These are phyloP conservation scores for Euphorbia tirucalli DNA, from an alignment of 345 rosid genomes.

Conservation along the genomic window DNA sequence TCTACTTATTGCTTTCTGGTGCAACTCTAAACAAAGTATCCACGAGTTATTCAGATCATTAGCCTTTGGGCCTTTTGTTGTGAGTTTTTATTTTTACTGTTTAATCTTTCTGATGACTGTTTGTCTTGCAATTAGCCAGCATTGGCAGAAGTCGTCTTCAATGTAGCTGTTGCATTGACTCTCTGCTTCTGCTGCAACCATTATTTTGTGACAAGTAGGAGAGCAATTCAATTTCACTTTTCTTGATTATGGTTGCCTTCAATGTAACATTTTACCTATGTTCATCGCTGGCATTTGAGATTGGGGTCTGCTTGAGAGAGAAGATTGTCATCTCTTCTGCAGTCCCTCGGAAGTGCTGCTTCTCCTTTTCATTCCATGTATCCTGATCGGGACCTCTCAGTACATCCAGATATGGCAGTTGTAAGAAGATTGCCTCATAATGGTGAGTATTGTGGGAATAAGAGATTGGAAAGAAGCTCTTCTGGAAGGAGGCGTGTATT, in stretches of 20 bases:
- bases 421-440: constrained; percentile 26
- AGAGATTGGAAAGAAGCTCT: constrained; percentile 32
- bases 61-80: not conserved
- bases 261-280: constrained; percentile 17
- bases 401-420: constrained; percentile 31
- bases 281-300: constrained; percentile 33
- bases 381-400: constrained; percentile 31
- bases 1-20: not conserved
- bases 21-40: not conserved
- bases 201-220: constrained; percentile 10
- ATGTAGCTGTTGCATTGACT: constrained; percentile 25
- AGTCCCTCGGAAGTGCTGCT: constrained; percentile 12
- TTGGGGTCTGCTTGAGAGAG: constrained; percentile 50
- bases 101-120: not conserved
- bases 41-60: not conserved
- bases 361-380: constrained; percentile 33
- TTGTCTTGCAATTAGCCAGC: constrained; percentile 13
- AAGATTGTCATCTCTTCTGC: constrained; percentile 23
- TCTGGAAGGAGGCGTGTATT: constrained; percentile 39
- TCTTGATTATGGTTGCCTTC: constrained; percentile 35
- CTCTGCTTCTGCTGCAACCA: constrained; percentile 6
- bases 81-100: not conserved
- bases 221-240: not conserved
- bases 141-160: constrained; percentile 14
- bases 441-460: constrained; percentile 28